phyloP scores from a whole-genome alignment of 306 rosid species.

The Cucumis sativus region Cucumber_9930_V3 NC_026657.2:6837501-6838000 shows the following conservation, averaged over 20 bases:
- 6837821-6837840: not conserved
- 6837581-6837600: not conserved
- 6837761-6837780: slow-evolving; percentile 35
- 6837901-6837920: not conserved
- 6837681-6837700: slow-evolving; percentile 14
- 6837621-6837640: too few species aligned
- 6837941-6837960: not conserved
- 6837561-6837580: slow-evolving; percentile 49
- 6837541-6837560: slow-evolving; percentile 59
- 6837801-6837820: not conserved
- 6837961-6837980: too few species aligned
- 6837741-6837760: slow-evolving; percentile 63
- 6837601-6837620: not conserved
- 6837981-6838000: not conserved
- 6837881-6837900: not conserved
- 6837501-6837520: slow-evolving; percentile 32
- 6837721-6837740: slow-evolving; percentile 51
- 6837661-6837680: too few species aligned
- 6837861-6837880: not conserved
- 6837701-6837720: slow-evolving; percentile 57
- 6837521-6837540: slow-evolving; percentile 41
- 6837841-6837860: not conserved
- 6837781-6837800: slow-evolving; percentile 31
- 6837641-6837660: too few species aligned
- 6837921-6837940: not conserved